Evolutionary conservation across 495 filamentous ascomycete genomes (phyloP), one percentile per base, ranked within the genome.

Genomic region (Neurospora sp.): DNA sequence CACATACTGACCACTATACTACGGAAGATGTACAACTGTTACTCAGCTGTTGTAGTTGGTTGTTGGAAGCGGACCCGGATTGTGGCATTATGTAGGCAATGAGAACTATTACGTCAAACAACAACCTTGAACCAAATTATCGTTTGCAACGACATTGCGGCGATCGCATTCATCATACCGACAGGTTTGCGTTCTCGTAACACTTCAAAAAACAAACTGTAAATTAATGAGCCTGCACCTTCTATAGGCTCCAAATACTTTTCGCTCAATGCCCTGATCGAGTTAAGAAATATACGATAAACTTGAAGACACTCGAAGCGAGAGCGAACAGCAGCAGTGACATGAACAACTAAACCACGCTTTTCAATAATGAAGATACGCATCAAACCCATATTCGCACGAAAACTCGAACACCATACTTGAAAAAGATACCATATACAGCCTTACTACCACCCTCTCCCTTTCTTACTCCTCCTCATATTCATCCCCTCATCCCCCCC

Each of bases 1-100:
- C 45, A 54, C 45, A 54, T 54, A 54, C 45, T 54, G 45, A 54
- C 45, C 45, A 54, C 45, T 54, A 54, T 54, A 54, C 45, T 54
- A 54, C 45, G 45, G 45, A 54, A 54, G 45, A 54, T 13, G 9
- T 54, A 54, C 45, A 54, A 13, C 45, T 54, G 45, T 54, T 24
- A 5, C 3, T 54, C 45, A 54, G 45, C 45, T 54, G 45, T 54
- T n/a, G 45, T 54, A 54, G 45, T 54, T 54, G 45, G 1, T 24
- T 54, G 45, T 24, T 54, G 45, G 45, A 11, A 54, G n/a, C 9
- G 4, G 1, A 13, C 9, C n/a, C n/a, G 10, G n/a, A 48, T 9
- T 1, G 2, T 2, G 0, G 7, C 0, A 0, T 15, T 48, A 48
- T 24, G 24, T 24, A 24, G 0, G 1, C n/a, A 8, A 1, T 42